Conservation (phyloP, 1,284 basidiomycete species). For the Rhodotorula sp. region DNA sequence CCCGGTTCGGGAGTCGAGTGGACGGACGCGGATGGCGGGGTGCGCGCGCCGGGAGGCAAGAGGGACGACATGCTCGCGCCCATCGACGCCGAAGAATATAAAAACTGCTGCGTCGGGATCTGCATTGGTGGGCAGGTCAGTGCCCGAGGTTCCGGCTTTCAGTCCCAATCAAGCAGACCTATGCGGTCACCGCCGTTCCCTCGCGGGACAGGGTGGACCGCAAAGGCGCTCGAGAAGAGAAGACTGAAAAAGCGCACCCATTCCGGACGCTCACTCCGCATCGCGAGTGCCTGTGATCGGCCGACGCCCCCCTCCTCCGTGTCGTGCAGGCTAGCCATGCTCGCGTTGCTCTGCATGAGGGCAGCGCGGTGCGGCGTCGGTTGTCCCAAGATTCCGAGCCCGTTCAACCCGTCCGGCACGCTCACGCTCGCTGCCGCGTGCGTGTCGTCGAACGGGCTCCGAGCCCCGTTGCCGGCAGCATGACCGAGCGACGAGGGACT, state of each 20-base stretch:
- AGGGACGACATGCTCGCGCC: not conserved
- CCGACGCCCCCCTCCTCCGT: not conserved
- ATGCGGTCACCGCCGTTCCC: too few species aligned
- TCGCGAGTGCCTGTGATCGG: conserved; percentile 19
- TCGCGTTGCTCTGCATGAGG: conserved; percentile 4
- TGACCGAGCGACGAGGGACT: not conserved
- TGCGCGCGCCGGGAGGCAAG: not conserved
- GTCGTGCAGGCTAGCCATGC: not conserved
- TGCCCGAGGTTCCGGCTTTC: too few species aligned
- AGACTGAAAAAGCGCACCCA: conserved; percentile 16
- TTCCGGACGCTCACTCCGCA: conserved; percentile 21
- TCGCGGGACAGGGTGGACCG: too few species aligned
- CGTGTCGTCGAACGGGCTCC: conserved; percentile 22
- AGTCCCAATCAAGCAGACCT: too few species aligned
- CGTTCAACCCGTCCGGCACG: not conserved
- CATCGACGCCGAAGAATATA: conserved; percentile 17
- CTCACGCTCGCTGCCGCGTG: conserved; percentile 12
- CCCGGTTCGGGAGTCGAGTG: not conserved
- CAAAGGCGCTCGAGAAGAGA: not conserved
- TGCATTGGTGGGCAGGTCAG: conserved; percentile 4
- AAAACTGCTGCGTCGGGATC: conserved; percentile 27
- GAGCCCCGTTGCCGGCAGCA: not conserved
- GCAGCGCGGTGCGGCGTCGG: conserved; percentile 21
- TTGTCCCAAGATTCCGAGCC: not conserved
- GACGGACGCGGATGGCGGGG: not conserved